A percentile compares a stretch with the other conserved stretches of the same genome.
Evolutionary conservation across 352 stramenopile species (phyloP).

Genomic region (Globisporangium recalcitrans): DNA sequence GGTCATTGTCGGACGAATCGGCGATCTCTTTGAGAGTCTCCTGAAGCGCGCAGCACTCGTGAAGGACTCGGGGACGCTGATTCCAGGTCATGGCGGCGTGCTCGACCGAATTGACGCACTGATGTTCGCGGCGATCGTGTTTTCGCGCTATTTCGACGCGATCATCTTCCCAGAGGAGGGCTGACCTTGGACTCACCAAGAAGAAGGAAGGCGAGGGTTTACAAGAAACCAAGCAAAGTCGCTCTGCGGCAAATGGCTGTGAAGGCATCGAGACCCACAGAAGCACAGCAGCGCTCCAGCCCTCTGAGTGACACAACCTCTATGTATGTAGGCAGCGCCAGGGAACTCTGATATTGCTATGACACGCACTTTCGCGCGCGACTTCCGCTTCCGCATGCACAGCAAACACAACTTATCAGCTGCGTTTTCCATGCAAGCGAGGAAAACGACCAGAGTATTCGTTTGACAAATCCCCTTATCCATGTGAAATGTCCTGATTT

Average conservation of each 20-base stretch:
- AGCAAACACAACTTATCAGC: not conserved
- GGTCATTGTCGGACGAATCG: slow-evolving; percentile 85
- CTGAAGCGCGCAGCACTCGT: slow-evolving; percentile 90
- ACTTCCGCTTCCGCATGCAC: not conserved
- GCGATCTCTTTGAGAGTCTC: slow-evolving; percentile 89
- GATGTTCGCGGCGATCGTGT: slow-evolving; percentile 74
- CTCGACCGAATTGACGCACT: slow-evolving; percentile 90
- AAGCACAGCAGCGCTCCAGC: not conserved
- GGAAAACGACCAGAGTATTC: not conserved
- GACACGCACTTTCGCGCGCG: not conserved
- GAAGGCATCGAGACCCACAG: not conserved
- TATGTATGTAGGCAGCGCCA: not conserved
- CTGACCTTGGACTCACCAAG: not conserved
- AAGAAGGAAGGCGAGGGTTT: not conserved
- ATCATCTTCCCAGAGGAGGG: slow-evolving; percentile 1
- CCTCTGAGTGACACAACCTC: not conserved
- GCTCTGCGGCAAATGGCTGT: not conserved
- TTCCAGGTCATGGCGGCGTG: slow-evolving; percentile 91
- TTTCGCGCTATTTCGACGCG: slow-evolving; percentile 35
- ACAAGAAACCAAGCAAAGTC: not conserved
- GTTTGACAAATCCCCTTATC: too few species aligned
- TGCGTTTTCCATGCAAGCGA: not conserved
- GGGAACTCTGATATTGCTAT: not conserved
- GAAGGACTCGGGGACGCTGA: slow-evolving; percentile 89
- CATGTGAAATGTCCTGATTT: too few species aligned